Base-by-base conservation (phyloP, 2,329 filamentous ascomycete species). In the Xylaria sp. region DNA sequence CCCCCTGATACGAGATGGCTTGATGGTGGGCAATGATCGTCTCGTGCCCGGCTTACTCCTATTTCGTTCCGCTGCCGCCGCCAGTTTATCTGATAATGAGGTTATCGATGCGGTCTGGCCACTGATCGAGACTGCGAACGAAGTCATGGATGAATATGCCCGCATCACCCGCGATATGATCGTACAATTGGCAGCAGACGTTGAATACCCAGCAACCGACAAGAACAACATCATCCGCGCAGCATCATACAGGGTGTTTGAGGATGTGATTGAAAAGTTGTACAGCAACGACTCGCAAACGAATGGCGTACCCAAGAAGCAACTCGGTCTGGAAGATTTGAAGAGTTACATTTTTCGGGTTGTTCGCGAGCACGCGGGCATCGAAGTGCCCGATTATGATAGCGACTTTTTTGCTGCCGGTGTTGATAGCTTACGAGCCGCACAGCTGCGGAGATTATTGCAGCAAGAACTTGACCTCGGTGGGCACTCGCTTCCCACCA, bases 221-320 rank as follows among this genome's bases (percentile, higher is more conserved):
- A 85, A 85, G 74, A 80, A 80, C 2, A 84, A 80, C 11, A 81
- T 84, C 70, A 84, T 85, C 65, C 79, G 83, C 3, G 77, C 79
- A 0, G 78, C 80, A 28, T 79, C 81, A 1, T 81, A 83, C 63
- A 42, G 69, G 5, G 71, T 75, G 33, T 83, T 84, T 60, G 76
- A 74, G 0, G 73, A 78, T 1, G 65, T 76, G 69, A 63, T 74
- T 28, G 44, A 74, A 10, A 76, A 74, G 0, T 59, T 79, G 1
- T 78, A 83, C n/a, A 71, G 75, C 11, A 76, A 80, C 9, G 72
- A 70, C 33, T 26, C 38, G 3, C 10, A 64, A 40, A 53, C 49
- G n/a, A 67, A 65, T 63, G 58, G 63, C 10, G 31, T 26, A 4
- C 48, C 40, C 17, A 71, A 74, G 44, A 72, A 74, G 40, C 62